Percentiles rank a stretch among this genome's conserved stretches.
Conservation (phyloP, 148 eudicot genomes). For the Rhododendron kiyosumense region DNA sequence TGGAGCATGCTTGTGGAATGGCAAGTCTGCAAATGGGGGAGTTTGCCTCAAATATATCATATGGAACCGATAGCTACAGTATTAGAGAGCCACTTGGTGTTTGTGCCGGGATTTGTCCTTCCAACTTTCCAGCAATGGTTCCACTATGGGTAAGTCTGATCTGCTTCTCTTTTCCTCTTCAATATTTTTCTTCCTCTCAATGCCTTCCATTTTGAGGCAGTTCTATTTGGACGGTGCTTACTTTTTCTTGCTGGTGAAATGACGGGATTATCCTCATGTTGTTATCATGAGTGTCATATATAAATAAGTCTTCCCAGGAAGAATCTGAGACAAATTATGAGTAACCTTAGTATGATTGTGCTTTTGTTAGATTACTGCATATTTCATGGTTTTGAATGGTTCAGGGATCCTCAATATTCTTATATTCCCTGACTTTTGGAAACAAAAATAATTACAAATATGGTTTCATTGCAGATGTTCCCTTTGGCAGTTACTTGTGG, state of each 20-base stretch:
- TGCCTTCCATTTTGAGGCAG: not conserved
- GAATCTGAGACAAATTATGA: not conserved
- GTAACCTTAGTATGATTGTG: not conserved
- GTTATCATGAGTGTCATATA: not conserved
- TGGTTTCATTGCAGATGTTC: slow-evolving; percentile 51
- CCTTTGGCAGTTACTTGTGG: slow-evolving; percentile 67
- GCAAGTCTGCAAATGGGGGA: slow-evolving; percentile 57
- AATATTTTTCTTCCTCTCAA: not conserved
- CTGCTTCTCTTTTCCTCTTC: not conserved
- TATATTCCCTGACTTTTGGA: not conserved
- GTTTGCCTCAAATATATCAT: slow-evolving; percentile 41
- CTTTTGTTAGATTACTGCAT: not conserved
- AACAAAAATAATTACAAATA: not conserved
- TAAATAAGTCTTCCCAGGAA: not conserved
- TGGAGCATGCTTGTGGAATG: slow-evolving; percentile 63
- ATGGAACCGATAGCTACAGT: slow-evolving; percentile 50
- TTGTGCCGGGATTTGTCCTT: slow-evolving; percentile 72
- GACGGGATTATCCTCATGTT: not conserved
- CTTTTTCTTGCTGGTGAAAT: not conserved
- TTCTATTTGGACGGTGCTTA: not conserved
- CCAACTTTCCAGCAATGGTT: slow-evolving; percentile 47
- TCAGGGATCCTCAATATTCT: not conserved
- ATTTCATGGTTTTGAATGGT: not conserved
- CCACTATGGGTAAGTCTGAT: slow-evolving; percentile 53
- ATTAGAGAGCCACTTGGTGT: slow-evolving; percentile 69